Conservation (phyloP, 495 filamentous ascomycete genomes). For the Monascus purpureus region DNA sequence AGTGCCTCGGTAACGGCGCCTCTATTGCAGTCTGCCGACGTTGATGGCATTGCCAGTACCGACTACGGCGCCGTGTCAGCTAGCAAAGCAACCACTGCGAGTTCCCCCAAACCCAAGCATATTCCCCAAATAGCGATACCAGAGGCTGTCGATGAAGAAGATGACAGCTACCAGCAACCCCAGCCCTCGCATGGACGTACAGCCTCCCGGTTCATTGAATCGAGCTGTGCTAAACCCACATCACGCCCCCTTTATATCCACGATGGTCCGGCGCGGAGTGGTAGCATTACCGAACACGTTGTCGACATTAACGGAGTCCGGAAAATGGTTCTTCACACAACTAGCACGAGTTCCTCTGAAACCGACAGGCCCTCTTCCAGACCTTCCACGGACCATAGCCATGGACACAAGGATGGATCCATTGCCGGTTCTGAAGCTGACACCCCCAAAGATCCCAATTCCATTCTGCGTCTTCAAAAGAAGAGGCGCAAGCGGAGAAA, state of each 20-base stretch:
- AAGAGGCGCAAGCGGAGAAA: slow-evolving; percentile 1
- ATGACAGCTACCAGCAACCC: slow-evolving; percentile 12
- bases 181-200: slow-evolving; percentile 10
- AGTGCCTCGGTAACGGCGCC: slow-evolving; percentile 15
- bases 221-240: slow-evolving; percentile 1
- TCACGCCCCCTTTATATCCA: slow-evolving; percentile 16
- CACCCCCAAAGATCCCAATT: no score
- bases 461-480: no score
- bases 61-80: slow-evolving; percentile 46
- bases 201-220: slow-evolving; percentile 13
- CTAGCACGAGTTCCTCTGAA: slow-evolving; percentile 37
- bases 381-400: no score
- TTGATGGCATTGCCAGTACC: slow-evolving; percentile 53
- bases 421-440: no score
- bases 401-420: no score
- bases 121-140: slow-evolving; percentile 20
- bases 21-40: slow-evolving; percentile 34
- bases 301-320: slow-evolving; percentile 68
- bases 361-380: no score
- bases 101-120: slow-evolving; percentile 13
- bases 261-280: slow-evolving; percentile 52
- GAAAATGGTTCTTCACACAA: slow-evolving; percentile 73
- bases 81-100: slow-evolving; percentile 6
- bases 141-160: slow-evolving; percentile 24
- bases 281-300: slow-evolving; percentile 80